Evolutionary conservation across 306 rosid species (phyloP), one percentile per base, ranked within the genome.

Genomic region (Pyrus pyrifolia): DNA sequence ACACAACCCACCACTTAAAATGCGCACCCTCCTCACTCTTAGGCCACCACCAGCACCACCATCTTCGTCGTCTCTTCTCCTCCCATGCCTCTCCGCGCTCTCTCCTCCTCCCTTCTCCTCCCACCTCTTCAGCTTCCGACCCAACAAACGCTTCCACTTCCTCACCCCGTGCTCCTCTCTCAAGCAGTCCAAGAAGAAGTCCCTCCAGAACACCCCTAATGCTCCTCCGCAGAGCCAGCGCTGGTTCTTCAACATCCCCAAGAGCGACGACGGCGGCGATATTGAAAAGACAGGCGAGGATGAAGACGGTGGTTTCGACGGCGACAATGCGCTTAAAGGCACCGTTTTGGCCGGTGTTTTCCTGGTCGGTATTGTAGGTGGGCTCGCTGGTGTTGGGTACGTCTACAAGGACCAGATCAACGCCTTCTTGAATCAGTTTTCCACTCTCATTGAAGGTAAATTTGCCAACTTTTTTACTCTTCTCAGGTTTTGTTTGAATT

Each of bases 311-410:
- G 80, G 14, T 18, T 19, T 75, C 49, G 89, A 85, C 40, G 80
- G 81, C 2, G 86, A 60, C 11, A 14, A 81, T 55, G 92, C 97
- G 62, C 44, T 95, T 38, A 92, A 86, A 70, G 99, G 99, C 25
- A 84, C 99, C 25, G 49, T 96, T 70, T 80, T 96, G 81, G 98
- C 93, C 33, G 99, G 97, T 30, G 33, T 92, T 7, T 71, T 96
- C 30, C 82, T 92, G 58, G 74, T 96, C 22, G 93, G 93, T n/a
- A 2, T 86, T 33, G 91, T 96, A 53, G 98, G 99, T n/a, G 97
- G 98, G 19, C 88, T 91, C 65, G 93, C 85, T 27, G 65, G 91
- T 14, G 93, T 87, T 79, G 97, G 99, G 1, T 92, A 88, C 76
- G 35, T 96, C 45, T 96, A 90, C 72, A 88, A 62, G 88, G 98